Evolutionary conservation across 441 rosid species (phyloP), one percentile per base, ranked within the genome.

Genomic region (Corymbia calophylla): DNA sequence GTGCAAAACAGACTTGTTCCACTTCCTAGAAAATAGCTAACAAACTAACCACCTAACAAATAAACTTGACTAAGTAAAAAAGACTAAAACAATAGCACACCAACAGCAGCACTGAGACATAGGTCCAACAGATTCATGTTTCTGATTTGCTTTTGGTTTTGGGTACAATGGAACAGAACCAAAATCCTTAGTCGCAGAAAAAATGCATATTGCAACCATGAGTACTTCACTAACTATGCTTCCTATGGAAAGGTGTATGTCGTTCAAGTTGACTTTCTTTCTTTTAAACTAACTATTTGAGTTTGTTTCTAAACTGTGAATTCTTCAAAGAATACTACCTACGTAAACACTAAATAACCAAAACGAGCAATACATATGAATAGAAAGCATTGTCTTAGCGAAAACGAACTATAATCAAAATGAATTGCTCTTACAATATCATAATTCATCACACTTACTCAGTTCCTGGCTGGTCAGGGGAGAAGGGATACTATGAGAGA

Each of bases 401-500:
- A 73, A 44, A 44, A 77, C 8, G 51, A 77, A 77, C n/a, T 77
- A 12, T 12, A 23, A 77, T 44, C n/a, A 23, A 23, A 77, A 77
- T 77, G 84, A 77, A 21, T 27, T 89, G 70, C 18, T 90, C 90
- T 49, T 25, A 39, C 21, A 27, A 68, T 56, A 85, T 32, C 54
- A 51, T 49, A 23, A 80, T 70, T 35, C 91, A 90, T 55, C 88
- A 86, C 68, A 86, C 27, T 54, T 53, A 10, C 35, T 86, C 19
- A 16, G 55, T 54, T 86, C 66, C 47, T 55, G 53, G 53, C n/a
- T 47, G 62, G 21, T 31, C 86, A 89, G 92, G 88, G 60, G 91
- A 89, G 91, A 91, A 89, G 86, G 84, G 89, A 60, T 89, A 91
- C 91, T 87, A 91, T 70, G 92, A 89, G 53, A 91, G 56, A 44